Conservation (phyloP, 2,329 filamentous ascomycete genomes). For the Alternaria consortialis region DNA sequence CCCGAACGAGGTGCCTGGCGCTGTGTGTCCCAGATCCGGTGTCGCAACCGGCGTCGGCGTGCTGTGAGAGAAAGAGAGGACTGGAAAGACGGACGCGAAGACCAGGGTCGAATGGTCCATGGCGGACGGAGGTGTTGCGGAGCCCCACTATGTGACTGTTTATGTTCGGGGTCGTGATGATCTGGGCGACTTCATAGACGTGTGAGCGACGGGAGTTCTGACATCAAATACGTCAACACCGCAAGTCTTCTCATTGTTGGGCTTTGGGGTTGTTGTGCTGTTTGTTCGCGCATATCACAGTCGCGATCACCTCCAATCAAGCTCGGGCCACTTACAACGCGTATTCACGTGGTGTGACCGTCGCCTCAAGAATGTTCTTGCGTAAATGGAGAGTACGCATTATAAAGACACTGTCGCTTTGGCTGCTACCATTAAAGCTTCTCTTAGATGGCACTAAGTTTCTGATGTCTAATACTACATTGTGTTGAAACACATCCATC, state of each 20-base stretch:
- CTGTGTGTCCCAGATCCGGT: conserved; percentile 54
- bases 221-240: background rate
- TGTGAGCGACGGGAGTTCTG: background rate
- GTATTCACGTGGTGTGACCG: conserved; percentile 26
- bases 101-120: conserved; percentile 50
- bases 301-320: conserved; percentile 17
- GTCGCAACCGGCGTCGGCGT: conserved; percentile 57
- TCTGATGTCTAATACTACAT: conserved; percentile 15
- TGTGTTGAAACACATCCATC: conserved; percentile 1
- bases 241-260: background rate
- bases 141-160: conserved; percentile 30
- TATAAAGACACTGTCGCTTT: background rate
- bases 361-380: background rate
- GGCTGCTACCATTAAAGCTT: background rate
- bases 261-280: conserved; percentile 4
- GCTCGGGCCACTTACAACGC: conserved; percentile 21
- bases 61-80: conserved; percentile 52
- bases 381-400: background rate
- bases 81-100: conserved; percentile 58
- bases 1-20: conserved; percentile 53
- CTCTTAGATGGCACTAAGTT: background rate
- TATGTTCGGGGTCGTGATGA: conserved; percentile 1
- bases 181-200: conserved; percentile 3
- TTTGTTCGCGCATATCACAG: conserved; percentile 3
- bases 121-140: conserved; percentile 27